Conservation (phyloP, 768 basidiomycete genomes). For the Ephemerocybe angulata region DNA sequence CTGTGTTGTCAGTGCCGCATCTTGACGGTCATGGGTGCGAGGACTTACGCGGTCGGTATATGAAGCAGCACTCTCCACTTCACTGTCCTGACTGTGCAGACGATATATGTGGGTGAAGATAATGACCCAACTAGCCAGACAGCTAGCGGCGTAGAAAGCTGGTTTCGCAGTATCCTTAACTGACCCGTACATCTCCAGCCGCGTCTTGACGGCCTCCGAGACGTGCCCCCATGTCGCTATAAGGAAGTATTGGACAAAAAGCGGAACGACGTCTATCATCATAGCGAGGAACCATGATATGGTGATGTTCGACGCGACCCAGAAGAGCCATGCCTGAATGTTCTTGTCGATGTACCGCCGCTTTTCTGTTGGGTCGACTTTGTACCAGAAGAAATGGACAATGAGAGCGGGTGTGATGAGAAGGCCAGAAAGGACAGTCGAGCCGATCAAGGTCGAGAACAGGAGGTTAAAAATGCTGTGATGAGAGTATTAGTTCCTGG, state of each 20-base stretch:
- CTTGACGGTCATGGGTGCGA: not conserved
- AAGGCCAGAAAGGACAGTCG: constrained; percentile 58
- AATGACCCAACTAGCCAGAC: constrained; percentile 73
- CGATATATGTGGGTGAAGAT: constrained; percentile 65
- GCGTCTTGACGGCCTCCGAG: constrained; percentile 61
- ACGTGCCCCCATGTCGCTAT: constrained; percentile 71
- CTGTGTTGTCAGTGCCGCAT: not conserved
- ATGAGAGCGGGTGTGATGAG: constrained; percentile 60
- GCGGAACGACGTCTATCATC: constrained; percentile 65
- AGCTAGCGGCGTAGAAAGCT: constrained; percentile 65
- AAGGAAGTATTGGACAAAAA: constrained; percentile 48
- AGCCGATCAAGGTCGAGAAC: constrained; percentile 73
- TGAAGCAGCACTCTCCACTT: constrained; percentile 44
- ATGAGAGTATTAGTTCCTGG: too few relatives aligned
- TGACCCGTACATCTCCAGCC: constrained; percentile 65
- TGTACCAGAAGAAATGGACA: constrained; percentile 69
- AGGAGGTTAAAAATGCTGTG: constrained; percentile 58
- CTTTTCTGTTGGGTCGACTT: constrained; percentile 50
- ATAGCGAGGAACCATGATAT: constrained; percentile 79
- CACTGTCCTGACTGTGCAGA: constrained; percentile 43
- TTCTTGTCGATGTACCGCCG: constrained; percentile 62
- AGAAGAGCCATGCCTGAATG: constrained; percentile 75
- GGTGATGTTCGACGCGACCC: constrained; percentile 74
- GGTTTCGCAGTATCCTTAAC: constrained; percentile 71
- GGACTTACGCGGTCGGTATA: constrained; percentile 55